Evolutionary conservation across 2,329 filamentous ascomycete species (phyloP), one percentile per base, ranked within the genome.

Genomic region (Tolypocladium tropicale): DNA sequence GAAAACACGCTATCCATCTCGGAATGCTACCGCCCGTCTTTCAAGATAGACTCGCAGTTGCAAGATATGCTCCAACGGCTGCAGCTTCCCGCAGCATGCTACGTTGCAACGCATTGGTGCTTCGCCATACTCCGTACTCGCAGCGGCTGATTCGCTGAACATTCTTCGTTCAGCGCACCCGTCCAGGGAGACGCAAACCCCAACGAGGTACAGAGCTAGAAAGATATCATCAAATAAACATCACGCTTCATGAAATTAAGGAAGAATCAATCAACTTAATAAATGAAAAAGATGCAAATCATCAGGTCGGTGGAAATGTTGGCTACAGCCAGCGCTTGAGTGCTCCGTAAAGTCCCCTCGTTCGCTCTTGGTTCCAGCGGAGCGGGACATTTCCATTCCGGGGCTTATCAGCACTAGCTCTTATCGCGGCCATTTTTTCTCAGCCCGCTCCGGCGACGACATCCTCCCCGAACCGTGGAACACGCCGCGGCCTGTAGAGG

Each of bases 361-460:
- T n/a, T n/a, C n/a, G n/a, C n/a, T n/a, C n/a, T n/a, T n/a, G n/a
- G n/a, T n/a, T n/a, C n/a, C n/a, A n/a, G 28, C 23, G 43, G 39
- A 46, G 21, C 25, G 9, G 37, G 30, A 52, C 56, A 56, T 56
- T 57, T 59, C 56, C 54, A 56, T 53, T 53, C 56, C 56, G 48
- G 25, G 39, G 41, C 61, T 62, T 63, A 62, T 62, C 61, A 55
- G 46, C 50, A 52, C 14, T 53, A 48, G 43, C 39, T 51, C 61
- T 64, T 65, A 66, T 66, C 63, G 63, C 56, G 51, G 55, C 58
- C 55, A 54, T 59, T 59, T 65, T 62, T 62, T 63, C 54, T 56
- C 54, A 7, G n/a, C 46, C 32, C 46, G 3, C 30, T 23, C 33
- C 53, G 25, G 30, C 21, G 16, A 30, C 41, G 53, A 54, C 39